Evolutionary conservation across 2,329 filamentous ascomycete genomes (phyloP).

Genomic region (Penicillium nordicum): DNA sequence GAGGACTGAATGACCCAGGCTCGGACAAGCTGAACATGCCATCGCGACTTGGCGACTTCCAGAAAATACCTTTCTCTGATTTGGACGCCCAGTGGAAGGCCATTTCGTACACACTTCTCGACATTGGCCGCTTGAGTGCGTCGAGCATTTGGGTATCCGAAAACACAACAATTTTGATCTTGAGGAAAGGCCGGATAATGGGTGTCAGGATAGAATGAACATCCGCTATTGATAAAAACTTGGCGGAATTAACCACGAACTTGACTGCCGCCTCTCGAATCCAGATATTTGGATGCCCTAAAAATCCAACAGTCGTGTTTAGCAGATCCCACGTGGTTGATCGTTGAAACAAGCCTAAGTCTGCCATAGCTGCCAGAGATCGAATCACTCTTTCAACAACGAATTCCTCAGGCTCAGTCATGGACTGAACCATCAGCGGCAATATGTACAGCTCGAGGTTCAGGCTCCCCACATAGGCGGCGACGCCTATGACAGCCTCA

Average conservation of each 20-base stretch:
- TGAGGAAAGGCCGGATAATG: constrained; percentile 76
- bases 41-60: constrained; percentile 71
- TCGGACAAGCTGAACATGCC: constrained; percentile 66
- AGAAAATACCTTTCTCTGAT: constrained; percentile 77
- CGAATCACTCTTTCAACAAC: constrained; percentile 88
- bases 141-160: constrained; percentile 74
- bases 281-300: constrained; percentile 93
- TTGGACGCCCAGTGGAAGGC: constrained; percentile 82
- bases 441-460: constrained; percentile 93
- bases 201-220: constrained; percentile 79
- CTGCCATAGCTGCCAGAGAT: constrained; percentile 82
- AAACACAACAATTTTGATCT: constrained; percentile 65
- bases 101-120: constrained; percentile 77
- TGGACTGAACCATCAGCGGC: constrained; percentile 89
- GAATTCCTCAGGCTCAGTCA: constrained; percentile 89
- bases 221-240: constrained; percentile 74
- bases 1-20: constrained; percentile 52
- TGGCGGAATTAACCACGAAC: constrained; percentile 74
- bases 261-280: constrained; percentile 85
- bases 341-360: constrained; percentile 80
- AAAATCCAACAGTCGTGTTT: constrained; percentile 76
- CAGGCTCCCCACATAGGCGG: constrained; percentile 81
- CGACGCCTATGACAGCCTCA: constrained; percentile 89
- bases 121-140: constrained; percentile 74
- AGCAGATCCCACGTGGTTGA: constrained; percentile 83